Evolutionary conservation across 1,284 basidiomycete genomes (phyloP).

Genomic region (Ceraceosorus bombacis): DNA sequence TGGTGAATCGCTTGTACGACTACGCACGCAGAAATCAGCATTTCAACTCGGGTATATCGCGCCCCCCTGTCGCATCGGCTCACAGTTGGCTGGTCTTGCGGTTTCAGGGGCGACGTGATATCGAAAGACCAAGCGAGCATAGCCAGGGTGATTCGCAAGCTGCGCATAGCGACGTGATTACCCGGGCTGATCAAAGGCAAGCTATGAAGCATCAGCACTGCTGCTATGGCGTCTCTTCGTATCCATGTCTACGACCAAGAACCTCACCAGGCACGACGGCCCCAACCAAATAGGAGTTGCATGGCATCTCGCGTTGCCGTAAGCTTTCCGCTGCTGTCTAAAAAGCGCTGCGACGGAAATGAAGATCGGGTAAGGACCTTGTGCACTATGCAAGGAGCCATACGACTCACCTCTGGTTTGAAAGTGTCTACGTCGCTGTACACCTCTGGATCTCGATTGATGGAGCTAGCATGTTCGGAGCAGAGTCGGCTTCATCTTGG

Average conservation of each 20-base stretch:
- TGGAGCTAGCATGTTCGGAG: slow-evolving; percentile 4
- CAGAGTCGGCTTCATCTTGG: slow-evolving; percentile 1
- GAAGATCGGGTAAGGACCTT: not conserved
- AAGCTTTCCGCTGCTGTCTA: not conserved
- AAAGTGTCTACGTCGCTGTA: slow-evolving; percentile 27
- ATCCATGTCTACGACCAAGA: not conserved
- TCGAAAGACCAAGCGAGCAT: not conserved
- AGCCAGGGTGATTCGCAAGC: not conserved
- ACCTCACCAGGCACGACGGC: not conserved
- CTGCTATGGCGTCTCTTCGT: not conserved
- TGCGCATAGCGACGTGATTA: not conserved
- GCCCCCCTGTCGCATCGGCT: too few species aligned
- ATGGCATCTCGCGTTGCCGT: not conserved
- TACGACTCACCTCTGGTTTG: slow-evolving; percentile 13
- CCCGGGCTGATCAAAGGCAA: not conserved
- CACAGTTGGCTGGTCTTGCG: too few species aligned
- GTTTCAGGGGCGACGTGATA: not conserved
- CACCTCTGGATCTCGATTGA: slow-evolving; percentile 30
- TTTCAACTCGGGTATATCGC: too few species aligned
- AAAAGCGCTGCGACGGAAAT: not conserved
- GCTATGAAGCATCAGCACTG: not conserved
- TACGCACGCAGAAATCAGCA: too few species aligned
- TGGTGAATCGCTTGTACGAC: too few species aligned
- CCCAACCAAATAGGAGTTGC: not conserved
- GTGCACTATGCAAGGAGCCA: not conserved